Conservation (phyloP, 2,329 filamentous ascomycete species). For the Clonostachys solani region DNA sequence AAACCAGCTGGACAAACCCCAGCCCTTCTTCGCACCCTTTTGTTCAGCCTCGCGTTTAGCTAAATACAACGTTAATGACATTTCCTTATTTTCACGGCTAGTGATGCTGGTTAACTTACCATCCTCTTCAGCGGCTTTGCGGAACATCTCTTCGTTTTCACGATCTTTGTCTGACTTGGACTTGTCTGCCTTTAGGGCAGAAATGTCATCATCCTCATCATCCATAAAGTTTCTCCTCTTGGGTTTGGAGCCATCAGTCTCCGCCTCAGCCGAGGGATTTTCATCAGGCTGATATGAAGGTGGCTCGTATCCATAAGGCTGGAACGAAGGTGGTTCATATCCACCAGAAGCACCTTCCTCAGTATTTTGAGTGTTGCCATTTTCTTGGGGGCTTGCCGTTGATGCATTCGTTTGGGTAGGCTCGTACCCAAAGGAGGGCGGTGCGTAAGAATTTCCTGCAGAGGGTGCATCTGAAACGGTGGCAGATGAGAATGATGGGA, state of each 20-base stretch:
- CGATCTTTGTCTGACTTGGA: conserved; percentile 66
- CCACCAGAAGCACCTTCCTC: conserved; percentile 29
- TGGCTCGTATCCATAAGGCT: conserved; percentile 54
- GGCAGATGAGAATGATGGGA: conserved; percentile 1
- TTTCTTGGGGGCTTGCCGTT: conserved; percentile 6
- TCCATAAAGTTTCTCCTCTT: conserved; percentile 81
- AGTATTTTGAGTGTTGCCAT: conserved; percentile 7
- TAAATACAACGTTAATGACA: conserved; percentile 19
- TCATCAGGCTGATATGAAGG: conserved; percentile 51
- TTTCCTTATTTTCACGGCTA: background rate
- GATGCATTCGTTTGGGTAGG: conserved; percentile 30
- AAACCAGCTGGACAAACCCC: conserved; percentile 86
- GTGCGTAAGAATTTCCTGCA: too few relatives aligned
- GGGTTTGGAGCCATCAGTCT: conserved; percentile 44
- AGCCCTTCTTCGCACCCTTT: conserved; percentile 56
- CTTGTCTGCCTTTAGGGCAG: conserved; percentile 48
- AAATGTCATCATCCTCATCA: conserved; percentile 72
- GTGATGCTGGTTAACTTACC: conserved; percentile 36
- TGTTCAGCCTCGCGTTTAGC: conserved; percentile 56
- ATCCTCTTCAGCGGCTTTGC: conserved; percentile 75
- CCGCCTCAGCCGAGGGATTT: conserved; percentile 31
- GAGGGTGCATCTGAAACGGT: background rate
- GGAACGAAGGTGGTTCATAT: conserved; percentile 60
- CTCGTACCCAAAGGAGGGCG: conserved; percentile 47
- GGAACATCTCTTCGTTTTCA: conserved; percentile 81